phyloP scores from a whole-genome alignment of 1,139 yeast species.

The Saccharomyces hybrid region DNA sequence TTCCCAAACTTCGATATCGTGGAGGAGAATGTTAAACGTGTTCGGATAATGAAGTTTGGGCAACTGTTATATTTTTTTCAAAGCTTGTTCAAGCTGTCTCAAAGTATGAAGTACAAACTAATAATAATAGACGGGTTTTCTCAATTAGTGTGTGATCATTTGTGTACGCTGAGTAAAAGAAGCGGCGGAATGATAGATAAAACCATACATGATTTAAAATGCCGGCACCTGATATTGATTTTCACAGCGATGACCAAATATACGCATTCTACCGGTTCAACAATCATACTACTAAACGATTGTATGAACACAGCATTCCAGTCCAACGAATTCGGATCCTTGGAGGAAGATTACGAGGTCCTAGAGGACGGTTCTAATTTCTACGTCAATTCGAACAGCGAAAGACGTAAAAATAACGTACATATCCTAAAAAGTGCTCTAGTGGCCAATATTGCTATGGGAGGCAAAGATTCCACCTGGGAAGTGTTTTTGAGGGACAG shows the following conservation, averaged over 20 bases:
- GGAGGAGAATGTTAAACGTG: slow-evolving; percentile 5
- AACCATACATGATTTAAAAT: slow-evolving; percentile 23
- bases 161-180: slow-evolving; percentile 13
- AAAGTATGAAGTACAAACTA: slow-evolving; percentile 11
- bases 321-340: slow-evolving; percentile 10
- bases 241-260: slow-evolving; percentile 26
- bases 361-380: slow-evolving; percentile 20
- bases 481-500: slow-evolving; percentile 24
- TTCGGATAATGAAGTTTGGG: slow-evolving; percentile 20
- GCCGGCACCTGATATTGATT: slow-evolving; percentile 20
- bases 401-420: background rate
- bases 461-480: slow-evolving; percentile 28
- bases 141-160: slow-evolving; percentile 22
- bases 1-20: background rate
- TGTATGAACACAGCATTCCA: slow-evolving; percentile 30
- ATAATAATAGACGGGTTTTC: slow-evolving; percentile 30
- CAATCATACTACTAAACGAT: slow-evolving; percentile 23
- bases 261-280: slow-evolving; percentile 17
- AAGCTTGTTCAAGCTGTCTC: slow-evolving; percentile 6
- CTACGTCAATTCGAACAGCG: slow-evolving; percentile 16
- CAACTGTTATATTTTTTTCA: slow-evolving; percentile 24
- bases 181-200: slow-evolving; percentile 2
- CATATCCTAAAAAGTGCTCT: slow-evolving; percentile 28
- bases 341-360: slow-evolving; percentile 15
- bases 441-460: slow-evolving; percentile 29